Percentiles rank a stretch among this genome's conserved stretches.
Conservation (phyloP, 1,284 basidiomycete genomes). For the Phylloporus sp. region DNA sequence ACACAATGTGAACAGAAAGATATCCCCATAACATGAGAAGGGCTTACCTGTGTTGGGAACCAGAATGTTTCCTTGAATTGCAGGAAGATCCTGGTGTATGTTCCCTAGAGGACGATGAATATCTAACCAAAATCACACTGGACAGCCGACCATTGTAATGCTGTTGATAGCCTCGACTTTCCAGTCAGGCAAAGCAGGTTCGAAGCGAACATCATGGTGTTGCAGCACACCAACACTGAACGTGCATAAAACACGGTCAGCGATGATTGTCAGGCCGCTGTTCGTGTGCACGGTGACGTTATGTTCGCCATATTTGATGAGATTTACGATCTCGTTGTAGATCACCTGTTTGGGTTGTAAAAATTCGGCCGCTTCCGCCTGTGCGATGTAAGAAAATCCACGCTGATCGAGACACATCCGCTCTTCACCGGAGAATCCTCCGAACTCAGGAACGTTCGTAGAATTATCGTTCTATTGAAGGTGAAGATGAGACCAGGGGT, state of each 20-base stretch:
- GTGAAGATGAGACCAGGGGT: conserved; percentile 15
- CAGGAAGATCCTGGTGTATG: conserved; percentile 76
- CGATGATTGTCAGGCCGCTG: too few species aligned
- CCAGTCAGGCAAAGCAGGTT: too few species aligned
- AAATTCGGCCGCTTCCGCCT: too few species aligned
- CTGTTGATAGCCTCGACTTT: too few species aligned
- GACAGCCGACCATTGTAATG: conserved; percentile 59
- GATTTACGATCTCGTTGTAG: conserved; percentile 56
- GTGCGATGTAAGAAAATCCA: too few species aligned
- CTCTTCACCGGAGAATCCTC: conserved; percentile 64
- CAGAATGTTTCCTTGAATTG: too few species aligned
- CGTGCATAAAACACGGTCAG: too few species aligned
- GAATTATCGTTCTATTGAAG: conserved; percentile 59
- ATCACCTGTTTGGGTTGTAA: conserved; percentile 50
- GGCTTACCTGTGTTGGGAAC: conserved; percentile 62
- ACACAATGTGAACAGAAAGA: neutral
- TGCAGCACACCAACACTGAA: too few species aligned
- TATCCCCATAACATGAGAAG: neutral
- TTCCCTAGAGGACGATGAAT: conserved; percentile 41
- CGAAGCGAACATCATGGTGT: too few species aligned
- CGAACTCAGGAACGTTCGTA: conserved; percentile 56
- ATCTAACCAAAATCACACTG: neutral
- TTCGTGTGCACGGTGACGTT: too few species aligned
- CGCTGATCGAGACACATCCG: conserved; percentile 60
- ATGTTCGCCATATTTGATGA: too few species aligned